phyloP scores from a whole-genome alignment of 2,329 filamentous ascomycete genomes.

The Achaetomium macrosporum region DNA sequence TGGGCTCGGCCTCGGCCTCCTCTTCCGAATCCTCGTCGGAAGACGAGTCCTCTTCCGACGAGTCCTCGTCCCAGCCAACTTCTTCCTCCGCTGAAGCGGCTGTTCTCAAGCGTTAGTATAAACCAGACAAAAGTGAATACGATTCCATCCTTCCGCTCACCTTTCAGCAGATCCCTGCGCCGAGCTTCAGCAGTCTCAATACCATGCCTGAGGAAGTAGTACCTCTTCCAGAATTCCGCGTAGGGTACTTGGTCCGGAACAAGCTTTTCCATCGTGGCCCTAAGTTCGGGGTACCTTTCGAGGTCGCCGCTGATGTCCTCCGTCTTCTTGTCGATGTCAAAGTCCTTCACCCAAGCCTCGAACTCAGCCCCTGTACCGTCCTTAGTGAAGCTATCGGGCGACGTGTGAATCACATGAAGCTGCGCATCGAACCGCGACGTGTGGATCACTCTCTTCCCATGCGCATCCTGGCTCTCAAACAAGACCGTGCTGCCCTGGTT shows the following conservation, averaged over 20 bases:
- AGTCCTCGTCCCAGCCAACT: constrained; percentile 52
- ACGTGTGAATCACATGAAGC: constrained; percentile 89
- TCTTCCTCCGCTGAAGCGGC: constrained; percentile 68
- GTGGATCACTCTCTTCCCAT: constrained; percentile 89
- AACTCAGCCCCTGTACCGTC: constrained; percentile 75
- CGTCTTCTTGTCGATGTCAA: constrained; percentile 80
- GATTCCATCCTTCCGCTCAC: constrained; percentile 42
- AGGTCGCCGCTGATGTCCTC: constrained; percentile 75
- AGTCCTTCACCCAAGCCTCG: constrained; percentile 63
- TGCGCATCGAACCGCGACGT: constrained; percentile 92
- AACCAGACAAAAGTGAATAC: constrained; percentile 4
- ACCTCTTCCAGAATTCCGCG: constrained; percentile 83
- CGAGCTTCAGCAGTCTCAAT: constrained; percentile 90
- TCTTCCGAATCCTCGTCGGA: constrained; percentile 32
- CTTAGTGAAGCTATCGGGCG: constrained; percentile 71
- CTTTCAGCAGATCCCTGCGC: constrained; percentile 83
- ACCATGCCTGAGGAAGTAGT: constrained; percentile 89
- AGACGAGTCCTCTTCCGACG: constrained; percentile 14
- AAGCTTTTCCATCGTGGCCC: constrained; percentile 86
- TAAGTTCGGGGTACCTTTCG: constrained; percentile 78
- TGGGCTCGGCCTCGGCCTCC: constrained; percentile 29
- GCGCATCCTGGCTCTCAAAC: constrained; percentile 89
- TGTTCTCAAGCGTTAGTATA: constrained; percentile 36
- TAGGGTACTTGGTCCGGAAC: constrained; percentile 94
- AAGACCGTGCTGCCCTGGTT: constrained; percentile 53